phyloP scores from a whole-genome alignment of 208 protist genomes.

The Leishmania major region DNA sequence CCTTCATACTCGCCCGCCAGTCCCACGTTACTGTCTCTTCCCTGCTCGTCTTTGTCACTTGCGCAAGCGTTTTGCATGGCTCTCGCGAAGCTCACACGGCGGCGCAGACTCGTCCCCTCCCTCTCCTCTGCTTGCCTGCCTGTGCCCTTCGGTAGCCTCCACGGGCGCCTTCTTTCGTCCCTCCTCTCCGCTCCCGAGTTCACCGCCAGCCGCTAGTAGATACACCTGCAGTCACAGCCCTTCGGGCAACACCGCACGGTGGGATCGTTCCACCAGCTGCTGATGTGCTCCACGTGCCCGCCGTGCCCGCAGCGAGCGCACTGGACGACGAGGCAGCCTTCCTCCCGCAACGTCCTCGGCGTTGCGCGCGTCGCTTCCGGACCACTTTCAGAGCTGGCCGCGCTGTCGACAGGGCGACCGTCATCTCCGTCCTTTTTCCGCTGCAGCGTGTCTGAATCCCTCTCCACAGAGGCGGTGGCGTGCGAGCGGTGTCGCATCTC shows the following conservation, averaged over 20 bases:
- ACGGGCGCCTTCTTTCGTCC: background rate
- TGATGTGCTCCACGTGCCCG: slow-evolving; percentile 76
- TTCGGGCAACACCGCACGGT: slow-evolving; percentile 67
- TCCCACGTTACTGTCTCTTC: background rate
- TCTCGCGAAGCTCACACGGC: background rate
- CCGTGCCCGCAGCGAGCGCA: slow-evolving; percentile 79
- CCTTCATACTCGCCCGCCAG: background rate
- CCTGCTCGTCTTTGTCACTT: background rate
- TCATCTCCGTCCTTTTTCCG: background rate
- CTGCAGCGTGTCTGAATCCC: slow-evolving; percentile 1
- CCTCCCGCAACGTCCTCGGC: slow-evolving; percentile 14
- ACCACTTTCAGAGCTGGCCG: background rate
- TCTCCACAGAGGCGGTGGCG: background rate
- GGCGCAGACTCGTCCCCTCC: background rate
- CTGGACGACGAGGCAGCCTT: slow-evolving; percentile 69
- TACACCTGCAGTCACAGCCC: slow-evolving; percentile 71
- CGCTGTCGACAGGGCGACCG: background rate
- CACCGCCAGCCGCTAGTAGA: slow-evolving; percentile 41
- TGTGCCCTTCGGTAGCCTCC: background rate
- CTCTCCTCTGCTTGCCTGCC: background rate
- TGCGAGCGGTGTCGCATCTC: background rate
- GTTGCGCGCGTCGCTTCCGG: background rate
- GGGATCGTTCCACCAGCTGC: slow-evolving; percentile 69
- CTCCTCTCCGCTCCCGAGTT: background rate
- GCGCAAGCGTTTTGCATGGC: background rate